These are phyloP conservation scores for Podila clonocystis DNA, from an alignment of 192 early-diverging fungal genomes.

Conservation along the genomic window DNA sequence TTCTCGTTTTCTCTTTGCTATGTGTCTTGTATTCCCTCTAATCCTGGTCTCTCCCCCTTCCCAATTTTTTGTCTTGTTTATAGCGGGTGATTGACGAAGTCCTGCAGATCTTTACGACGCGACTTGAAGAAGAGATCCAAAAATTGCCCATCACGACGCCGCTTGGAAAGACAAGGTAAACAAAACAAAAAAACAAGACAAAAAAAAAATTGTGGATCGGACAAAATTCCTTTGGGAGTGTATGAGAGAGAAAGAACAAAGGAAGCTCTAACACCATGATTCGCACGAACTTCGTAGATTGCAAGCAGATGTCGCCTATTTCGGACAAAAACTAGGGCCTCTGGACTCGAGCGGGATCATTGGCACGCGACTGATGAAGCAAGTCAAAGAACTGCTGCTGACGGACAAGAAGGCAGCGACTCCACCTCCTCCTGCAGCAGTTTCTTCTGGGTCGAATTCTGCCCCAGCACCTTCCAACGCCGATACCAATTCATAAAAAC, in stretches of 20 bases:
- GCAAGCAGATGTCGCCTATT: conserved; percentile 43
- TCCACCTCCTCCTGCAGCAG: not conserved
- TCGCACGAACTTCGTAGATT: conserved; percentile 10
- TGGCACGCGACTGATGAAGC: conserved; percentile 37
- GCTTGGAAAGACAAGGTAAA: conserved; percentile 74
- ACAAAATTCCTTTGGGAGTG: not conserved
- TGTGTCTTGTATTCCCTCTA: not conserved
- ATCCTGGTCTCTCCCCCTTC: not conserved
- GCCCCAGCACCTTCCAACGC: not conserved
- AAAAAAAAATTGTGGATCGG: not conserved
- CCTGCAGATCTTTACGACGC: conserved; percentile 77
- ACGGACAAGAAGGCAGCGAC: conserved; percentile 20
- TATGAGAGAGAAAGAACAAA: not conserved
- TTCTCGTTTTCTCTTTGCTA: not conserved
- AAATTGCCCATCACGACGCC: conserved; percentile 57
- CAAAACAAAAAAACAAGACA: conserved; percentile 68
- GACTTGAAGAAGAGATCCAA: conserved; percentile 78
- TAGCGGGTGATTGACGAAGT: conserved; percentile 82
- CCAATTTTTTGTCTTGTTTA: not conserved
- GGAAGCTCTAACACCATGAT: not conserved
- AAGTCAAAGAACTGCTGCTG: conserved; percentile 37
- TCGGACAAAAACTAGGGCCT: conserved; percentile 32
- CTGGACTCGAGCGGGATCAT: conserved; percentile 44
- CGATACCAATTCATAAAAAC: not conserved
- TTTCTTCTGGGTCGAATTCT: not conserved